Percentiles rank a stretch among this genome's conserved stretches.
Conservation (phyloP, 2,329 filamentous ascomycete species). For the Lachnellula arida region DNA sequence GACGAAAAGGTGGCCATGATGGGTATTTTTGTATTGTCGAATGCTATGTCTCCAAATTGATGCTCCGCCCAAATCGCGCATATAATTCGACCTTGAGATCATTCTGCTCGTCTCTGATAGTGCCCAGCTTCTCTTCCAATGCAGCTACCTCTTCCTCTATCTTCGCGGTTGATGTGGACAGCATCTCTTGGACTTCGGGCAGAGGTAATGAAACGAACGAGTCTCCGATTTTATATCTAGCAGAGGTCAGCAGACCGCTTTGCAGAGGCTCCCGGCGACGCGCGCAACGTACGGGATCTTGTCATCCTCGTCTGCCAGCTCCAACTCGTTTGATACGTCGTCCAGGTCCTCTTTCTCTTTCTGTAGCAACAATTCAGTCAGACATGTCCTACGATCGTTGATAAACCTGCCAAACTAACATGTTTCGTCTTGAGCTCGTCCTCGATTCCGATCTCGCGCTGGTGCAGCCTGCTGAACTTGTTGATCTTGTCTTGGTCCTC, state of each 20-base stretch:
- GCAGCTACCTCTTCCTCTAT: slow-evolving; percentile 72
- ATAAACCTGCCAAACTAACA: slow-evolving; percentile 44
- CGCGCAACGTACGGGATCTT: slow-evolving; percentile 68
- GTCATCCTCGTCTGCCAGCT: slow-evolving; percentile 93
- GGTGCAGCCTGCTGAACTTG: slow-evolving; percentile 89
- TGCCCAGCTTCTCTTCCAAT: slow-evolving; percentile 71
- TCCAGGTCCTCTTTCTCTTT: slow-evolving; percentile 99
- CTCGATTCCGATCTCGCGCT: slow-evolving; percentile 72
- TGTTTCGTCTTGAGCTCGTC: slow-evolving; percentile 76
- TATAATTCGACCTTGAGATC: slow-evolving; percentile 89
- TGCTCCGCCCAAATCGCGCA: slow-evolving; percentile 90
- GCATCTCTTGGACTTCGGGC: slow-evolving; percentile 79
- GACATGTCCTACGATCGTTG: neutral
- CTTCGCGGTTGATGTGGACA: slow-evolving; percentile 63
- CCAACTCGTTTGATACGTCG: slow-evolving; percentile 84
- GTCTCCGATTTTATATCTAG: slow-evolving; percentile 93
- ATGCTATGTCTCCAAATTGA: slow-evolving; percentile 84
- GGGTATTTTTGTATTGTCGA: slow-evolving; percentile 22
- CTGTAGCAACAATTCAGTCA: slow-evolving; percentile 44
- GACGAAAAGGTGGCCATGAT: neutral
- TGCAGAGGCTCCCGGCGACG: neutral
- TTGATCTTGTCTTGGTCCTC: slow-evolving; percentile 99
- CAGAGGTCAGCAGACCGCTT: slow-evolving; percentile 6
- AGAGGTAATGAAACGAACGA: slow-evolving; percentile 87
- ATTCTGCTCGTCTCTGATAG: slow-evolving; percentile 80